These are phyloP conservation scores for Calocera cornea DNA, from an alignment of 768 basidiomycete genomes.

Conservation along the genomic window DNA sequence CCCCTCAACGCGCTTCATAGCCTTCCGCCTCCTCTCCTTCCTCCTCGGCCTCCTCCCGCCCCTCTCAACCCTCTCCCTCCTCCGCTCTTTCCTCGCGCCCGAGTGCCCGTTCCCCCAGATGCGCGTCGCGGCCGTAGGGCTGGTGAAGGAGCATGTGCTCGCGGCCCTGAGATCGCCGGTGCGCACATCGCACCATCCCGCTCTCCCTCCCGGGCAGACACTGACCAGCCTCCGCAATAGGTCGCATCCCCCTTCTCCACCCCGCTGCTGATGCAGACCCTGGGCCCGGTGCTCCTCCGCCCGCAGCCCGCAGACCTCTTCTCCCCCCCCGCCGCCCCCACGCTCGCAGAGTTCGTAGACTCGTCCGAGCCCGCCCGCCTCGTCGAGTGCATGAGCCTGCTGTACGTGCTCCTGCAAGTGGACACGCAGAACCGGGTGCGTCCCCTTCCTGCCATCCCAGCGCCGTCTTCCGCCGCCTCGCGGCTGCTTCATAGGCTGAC, in stretches of 20 bases:
- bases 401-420: constrained; percentile 47
- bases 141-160: constrained; percentile 54
- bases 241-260: constrained; percentile 39
- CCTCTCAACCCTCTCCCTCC: constrained; percentile 37
- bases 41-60: constrained; percentile 38
- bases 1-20: constrained; percentile 41
- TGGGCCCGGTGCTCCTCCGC: constrained; percentile 48
- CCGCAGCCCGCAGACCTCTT: constrained; percentile 45
- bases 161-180: constrained; percentile 27
- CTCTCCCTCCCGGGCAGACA: constrained; percentile 20
- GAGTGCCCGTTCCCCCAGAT: constrained; percentile 43
- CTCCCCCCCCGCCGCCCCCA: constrained; percentile 18
- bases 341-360: constrained; percentile 36
- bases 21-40: constrained; percentile 45
- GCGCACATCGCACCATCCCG: background rate
- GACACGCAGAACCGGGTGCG: constrained; percentile 46
- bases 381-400: constrained; percentile 51
- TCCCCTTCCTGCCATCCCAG: too few relatives aligned
- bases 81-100: constrained; percentile 38
- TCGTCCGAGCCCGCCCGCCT: constrained; percentile 49
- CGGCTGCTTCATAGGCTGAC: too few relatives aligned
- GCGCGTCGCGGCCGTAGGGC: constrained; percentile 50
- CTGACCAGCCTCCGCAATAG: background rate
- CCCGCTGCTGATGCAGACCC: constrained; percentile 38
- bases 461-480: too few relatives aligned